Conservation (phyloP, 2,329 filamentous ascomycete genomes). For the Diaporthe sp. region DNA sequence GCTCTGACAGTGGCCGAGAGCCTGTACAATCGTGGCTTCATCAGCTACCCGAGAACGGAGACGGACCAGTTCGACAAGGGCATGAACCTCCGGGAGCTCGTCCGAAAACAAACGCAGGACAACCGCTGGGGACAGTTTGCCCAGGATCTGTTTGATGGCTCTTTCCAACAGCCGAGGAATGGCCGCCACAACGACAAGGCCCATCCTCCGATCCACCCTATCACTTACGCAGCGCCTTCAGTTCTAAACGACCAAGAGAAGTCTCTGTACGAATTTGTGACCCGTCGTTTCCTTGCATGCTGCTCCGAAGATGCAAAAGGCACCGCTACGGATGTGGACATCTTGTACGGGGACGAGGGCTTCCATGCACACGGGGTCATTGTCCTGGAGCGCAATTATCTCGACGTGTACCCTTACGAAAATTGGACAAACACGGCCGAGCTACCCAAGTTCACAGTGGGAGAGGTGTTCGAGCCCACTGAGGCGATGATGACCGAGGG, state of each 20-base stretch:
- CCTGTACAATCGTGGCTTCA: conserved; percentile 94
- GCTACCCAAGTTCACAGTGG: conserved; percentile 82
- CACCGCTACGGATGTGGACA: conserved; percentile 84
- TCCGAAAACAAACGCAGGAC: conserved; percentile 87
- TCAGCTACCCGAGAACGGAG: conserved; percentile 97
- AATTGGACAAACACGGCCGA: conserved; percentile 92
- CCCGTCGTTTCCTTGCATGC: conserved; percentile 91
- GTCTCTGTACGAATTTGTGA: conserved; percentile 91
- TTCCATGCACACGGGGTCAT: conserved; percentile 88
- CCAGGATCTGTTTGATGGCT: conserved; percentile 78
- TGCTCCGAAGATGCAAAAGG: conserved; percentile 95
- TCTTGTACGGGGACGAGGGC: conserved; percentile 84
- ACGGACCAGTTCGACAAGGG: conserved; percentile 94
- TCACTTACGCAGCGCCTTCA: conserved; percentile 81
- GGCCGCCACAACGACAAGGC: conserved; percentile 95
- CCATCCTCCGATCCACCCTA: conserved; percentile 95
- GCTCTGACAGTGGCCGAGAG: conserved; percentile 91
- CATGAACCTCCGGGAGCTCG: conserved; percentile 84
- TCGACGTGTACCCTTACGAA: conserved; percentile 96
- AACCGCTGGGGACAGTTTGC: conserved; percentile 85
- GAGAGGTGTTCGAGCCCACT: conserved; percentile 87
- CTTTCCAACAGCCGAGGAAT: conserved; percentile 83
- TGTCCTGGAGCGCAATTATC: conserved; percentile 90
- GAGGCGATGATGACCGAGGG: conserved; percentile 92
- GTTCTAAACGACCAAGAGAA: conserved; percentile 76